phyloP scores from a whole-genome alignment of 805 yeast genomes.

The Suhomyces xylopsoci region DNA sequence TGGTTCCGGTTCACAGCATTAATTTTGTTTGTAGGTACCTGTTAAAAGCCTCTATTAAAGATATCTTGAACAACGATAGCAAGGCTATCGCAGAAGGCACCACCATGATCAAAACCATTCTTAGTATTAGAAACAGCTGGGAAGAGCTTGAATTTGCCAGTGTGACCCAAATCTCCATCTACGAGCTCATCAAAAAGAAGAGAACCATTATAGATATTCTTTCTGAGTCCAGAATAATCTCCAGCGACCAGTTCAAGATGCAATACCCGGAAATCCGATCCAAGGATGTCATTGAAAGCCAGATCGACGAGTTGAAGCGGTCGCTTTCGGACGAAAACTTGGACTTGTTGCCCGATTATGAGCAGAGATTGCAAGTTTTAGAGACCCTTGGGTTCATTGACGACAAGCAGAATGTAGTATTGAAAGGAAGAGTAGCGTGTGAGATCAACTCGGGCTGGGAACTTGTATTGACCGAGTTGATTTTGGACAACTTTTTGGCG shows the following conservation, averaged over 20 bases:
- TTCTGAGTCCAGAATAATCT: conserved; percentile 21
- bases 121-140: conserved; percentile 40
- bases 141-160: conserved; percentile 41
- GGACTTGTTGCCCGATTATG: conserved; percentile 89
- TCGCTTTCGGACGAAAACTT: conserved; percentile 82
- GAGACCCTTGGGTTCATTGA: conserved; percentile 81
- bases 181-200: conserved; percentile 38
- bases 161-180: conserved; percentile 31
- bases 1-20: conserved; percentile 40
- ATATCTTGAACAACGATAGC: conserved; percentile 33
- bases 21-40: conserved; percentile 43
- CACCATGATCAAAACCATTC: conserved; percentile 31
- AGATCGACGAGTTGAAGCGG: conserved; percentile 55
- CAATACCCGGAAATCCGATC: conserved; percentile 47
- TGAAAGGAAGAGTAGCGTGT: conserved; percentile 93
- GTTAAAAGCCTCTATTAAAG: conserved; percentile 30
- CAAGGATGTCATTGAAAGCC: conserved; percentile 43
- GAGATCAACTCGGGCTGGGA: conserved; percentile 93
- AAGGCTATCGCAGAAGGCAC: conserved; percentile 35
- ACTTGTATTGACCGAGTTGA: conserved; percentile 79
- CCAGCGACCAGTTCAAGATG: conserved; percentile 42
- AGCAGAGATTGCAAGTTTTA: conserved; percentile 78
- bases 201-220: conserved; percentile 29
- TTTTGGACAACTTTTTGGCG: conserved; percentile 87
- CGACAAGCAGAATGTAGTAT: conserved; percentile 64